Conservation (phyloP, 1,284 basidiomycete genomes). For the Meripilus lineatus region DNA sequence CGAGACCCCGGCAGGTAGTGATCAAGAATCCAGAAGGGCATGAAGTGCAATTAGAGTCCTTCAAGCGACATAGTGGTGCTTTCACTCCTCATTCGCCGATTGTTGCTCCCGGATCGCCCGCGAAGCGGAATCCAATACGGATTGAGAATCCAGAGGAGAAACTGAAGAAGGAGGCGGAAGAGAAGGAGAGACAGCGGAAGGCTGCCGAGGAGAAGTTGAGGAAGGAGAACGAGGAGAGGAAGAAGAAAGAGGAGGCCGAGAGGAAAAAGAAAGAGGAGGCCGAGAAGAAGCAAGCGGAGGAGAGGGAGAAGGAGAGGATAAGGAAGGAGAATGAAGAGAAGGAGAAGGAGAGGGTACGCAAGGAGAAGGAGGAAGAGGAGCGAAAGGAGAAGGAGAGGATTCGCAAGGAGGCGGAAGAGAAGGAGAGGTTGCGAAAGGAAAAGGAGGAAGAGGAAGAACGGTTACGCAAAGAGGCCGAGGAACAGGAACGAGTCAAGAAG, state of each 20-base stretch:
- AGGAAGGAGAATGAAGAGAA: constrained; percentile 28
- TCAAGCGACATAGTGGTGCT: constrained; percentile 43
- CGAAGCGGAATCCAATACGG: constrained; percentile 23
- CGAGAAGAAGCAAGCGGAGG: constrained; percentile 23
- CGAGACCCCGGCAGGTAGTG: constrained; percentile 38
- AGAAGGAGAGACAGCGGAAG: constrained; percentile 30
- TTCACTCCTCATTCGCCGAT: constrained; percentile 33
- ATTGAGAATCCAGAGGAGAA: constrained; percentile 42
- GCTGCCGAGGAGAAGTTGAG: constrained; percentile 34
- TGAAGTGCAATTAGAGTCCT: constrained; percentile 51
- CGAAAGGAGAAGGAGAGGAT: constrained; percentile 28
- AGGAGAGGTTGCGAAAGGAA: constrained; percentile 29
- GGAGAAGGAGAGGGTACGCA: constrained; percentile 32
- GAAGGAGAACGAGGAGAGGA: constrained; percentile 28
- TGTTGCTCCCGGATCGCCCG: constrained; percentile 32
- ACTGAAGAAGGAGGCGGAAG: constrained; percentile 31
- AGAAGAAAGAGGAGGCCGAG: constrained; percentile 25
- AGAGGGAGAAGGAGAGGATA: constrained; percentile 20
- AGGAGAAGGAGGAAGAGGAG: constrained; percentile 25
- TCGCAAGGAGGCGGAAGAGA: constrained; percentile 31
- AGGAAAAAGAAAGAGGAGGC: constrained; percentile 22
- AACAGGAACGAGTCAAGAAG: constrained; percentile 23
- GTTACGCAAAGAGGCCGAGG: constrained; percentile 26
- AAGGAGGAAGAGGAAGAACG: constrained; percentile 31
- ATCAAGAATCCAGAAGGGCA: constrained; percentile 54